These are phyloP conservation scores for Sequoiadendron giganteum DNA, from an alignment of 75 land plant species.

Conservation along the genomic window DNA sequence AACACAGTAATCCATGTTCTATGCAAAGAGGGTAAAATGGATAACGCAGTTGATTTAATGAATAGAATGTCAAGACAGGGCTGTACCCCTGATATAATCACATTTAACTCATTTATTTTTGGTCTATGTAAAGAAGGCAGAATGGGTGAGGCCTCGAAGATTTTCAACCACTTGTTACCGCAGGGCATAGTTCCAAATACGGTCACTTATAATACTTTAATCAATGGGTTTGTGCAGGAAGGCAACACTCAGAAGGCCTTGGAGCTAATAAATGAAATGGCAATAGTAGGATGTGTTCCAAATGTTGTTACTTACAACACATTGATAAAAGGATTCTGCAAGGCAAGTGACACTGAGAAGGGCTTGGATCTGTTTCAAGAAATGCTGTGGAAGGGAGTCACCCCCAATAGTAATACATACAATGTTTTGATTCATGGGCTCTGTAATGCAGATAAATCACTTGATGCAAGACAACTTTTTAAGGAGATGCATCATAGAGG, in stretches of 20 bases:
- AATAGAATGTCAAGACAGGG: conserved; percentile 48
- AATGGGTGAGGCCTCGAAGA: conserved; percentile 45
- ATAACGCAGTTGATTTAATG: conserved; percentile 40
- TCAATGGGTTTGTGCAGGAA: conserved; percentile 44
- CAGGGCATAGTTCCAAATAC: conserved; percentile 61
- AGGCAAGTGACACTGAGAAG: conserved; percentile 45
- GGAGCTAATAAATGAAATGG: conserved; percentile 55
- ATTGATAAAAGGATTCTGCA: conserved; percentile 62
- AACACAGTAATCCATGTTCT: conserved; percentile 56
- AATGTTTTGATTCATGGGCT: conserved; percentile 62
- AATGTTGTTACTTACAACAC: conserved; percentile 61
- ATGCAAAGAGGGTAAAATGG: conserved; percentile 39
- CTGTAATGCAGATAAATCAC: conserved; percentile 41
- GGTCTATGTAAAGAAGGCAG: conserved; percentile 44
- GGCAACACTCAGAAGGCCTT: conserved; percentile 45
- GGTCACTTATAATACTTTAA: conserved; percentile 62
- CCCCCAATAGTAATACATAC: conserved; percentile 45
- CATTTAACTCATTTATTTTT: conserved; percentile 55
- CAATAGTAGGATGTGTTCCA: conserved; percentile 38
- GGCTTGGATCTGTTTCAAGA: conserved; percentile 50
- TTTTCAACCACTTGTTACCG: conserved; percentile 39
- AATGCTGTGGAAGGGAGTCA: conserved; percentile 45
- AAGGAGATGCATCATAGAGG: conserved; percentile 53
- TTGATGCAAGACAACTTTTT: conserved; percentile 46
- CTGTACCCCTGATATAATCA: conserved; percentile 48